Evolutionary conservation across 352 stramenopile species (phyloP), one percentile per base, ranked within the genome.

Genomic region (Lagenidium giganteum): DNA sequence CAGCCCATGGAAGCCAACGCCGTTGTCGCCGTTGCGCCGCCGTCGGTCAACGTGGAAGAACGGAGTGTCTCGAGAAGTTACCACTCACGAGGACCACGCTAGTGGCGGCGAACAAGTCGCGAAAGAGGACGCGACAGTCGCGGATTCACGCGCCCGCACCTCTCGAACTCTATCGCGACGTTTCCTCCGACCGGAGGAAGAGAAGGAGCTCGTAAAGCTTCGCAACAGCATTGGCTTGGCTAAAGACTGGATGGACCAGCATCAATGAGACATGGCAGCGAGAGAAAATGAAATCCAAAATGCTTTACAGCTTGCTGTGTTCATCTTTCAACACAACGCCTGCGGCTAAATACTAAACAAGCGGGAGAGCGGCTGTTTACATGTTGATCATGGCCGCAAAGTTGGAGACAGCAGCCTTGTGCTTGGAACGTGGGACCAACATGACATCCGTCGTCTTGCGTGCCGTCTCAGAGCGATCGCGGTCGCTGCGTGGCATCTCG

Each of bases 361-460:
- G 23, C 30, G 27, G 16, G 13, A 16, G 16, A 27, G 22, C 35
- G 34, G 14, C 32, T 42, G 33, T 54, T 78, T 87, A 93, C 56
- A 65, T 61, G 51, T 89, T 87, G 59, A 93, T 85, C 78, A 91
- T 93, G 30, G 67, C 64, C 32, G 73, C 65, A 49, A 93, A 88
- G 37, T 40, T 87, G 42, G 66, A 50, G 35, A 91, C 60, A 42
- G 81, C 75, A n/a, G 67, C 78, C 51, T 91, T 90, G 71, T 93
- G 81, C 42, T 82, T 88, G 42, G 72, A 40, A 43, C 78, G 72
- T 59, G 84, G 54, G 22, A 93, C 70, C 35, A 93, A 65, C 61
- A 91, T 83, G 20, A 91, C 81, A 14, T 84, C 73, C 9, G 75
- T 87, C 25, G 67, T 67, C 49, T 87, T 88, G 47, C 59, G 70